Base-by-base conservation (phyloP, 192 early-diverging fungal genomes). In the Entomortierella chlamydospora region DNA sequence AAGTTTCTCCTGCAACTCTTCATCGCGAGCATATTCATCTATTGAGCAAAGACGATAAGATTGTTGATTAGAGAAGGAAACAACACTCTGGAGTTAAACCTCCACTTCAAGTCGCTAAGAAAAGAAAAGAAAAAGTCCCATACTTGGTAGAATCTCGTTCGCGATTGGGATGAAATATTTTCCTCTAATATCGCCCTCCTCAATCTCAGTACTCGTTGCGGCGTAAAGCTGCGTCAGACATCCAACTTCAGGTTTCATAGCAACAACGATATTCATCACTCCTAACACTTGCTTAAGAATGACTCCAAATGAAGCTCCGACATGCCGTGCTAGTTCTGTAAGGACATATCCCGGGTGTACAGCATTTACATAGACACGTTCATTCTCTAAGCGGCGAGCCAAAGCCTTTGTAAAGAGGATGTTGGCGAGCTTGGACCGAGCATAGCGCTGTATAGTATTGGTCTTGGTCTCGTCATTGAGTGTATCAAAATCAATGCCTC, bases 341-440 rank as follows among this genome's bases (percentile, higher is more conserved):
- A 3, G 0, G 12, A 73, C 71, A 34, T 23, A 41, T 4, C 71
- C 71, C 1, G 71, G 71, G 31, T 73, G 55, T 9, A 39, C 54
- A 29, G 57, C 30, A 30, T 73, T 73, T 4, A 72, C 82, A 15
- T 80, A 77, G 37, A 80, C 61, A 0, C 64, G 23, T 41, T 79
- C 62, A 2, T 68, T 70, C 18, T 63, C 64, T 1, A 82, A 20
- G 20, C 66, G 39, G 17, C 72, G 63, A 26, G 83, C 83, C 20
- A 92, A 68, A 22, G 83, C 64, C 18, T 64, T 72, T 2, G 83
- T 53, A 68, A 88, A 90, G 10, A 86, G 68, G 41, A 86, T 54
- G 45, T 84, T 87, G 34, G 84, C 73, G 63, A 89, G 67, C 66
- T 92, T 92, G 22, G 82, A 74, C 9, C 81, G 67, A 41, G 63